Base-by-base conservation (phyloP, 495 filamentous ascomycete species). In the Penicillium coffeae region DNA sequence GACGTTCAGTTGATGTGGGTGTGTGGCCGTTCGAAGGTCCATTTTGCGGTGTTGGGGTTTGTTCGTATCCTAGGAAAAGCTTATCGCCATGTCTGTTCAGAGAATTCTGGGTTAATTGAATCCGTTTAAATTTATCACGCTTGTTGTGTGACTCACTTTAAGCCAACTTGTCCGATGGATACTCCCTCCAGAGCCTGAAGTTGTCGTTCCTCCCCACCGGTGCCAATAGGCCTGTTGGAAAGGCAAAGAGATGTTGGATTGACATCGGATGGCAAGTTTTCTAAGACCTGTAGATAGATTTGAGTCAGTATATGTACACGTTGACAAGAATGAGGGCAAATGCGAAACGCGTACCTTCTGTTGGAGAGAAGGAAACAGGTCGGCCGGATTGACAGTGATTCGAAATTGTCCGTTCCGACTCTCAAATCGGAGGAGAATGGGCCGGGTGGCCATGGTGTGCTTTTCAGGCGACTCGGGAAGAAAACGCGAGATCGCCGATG, bases 71-170 rank as follows among this genome's bases (percentile, higher is more conserved):
- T 49, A 97, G 62, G 65, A 85, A 99, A 21, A 99, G 78, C 53
- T 94, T 81, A 55, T 95, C 90, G 33, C 93, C 93, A 65, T 99
- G 88, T 42, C 90, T 96, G 16, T 3, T 36, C 4, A 15, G 18
- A 20, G 14, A 32, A 27, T 15, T 14, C 21, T 16, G 21, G 18
- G 1, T 21, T 13, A 21, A 34, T 20, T 22, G 8, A 40, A 20
- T 34, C 48, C 18, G 10, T 8, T 19, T 13, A n/a, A 8, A 3
- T 38, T 27, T 12, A 13, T 8, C 16, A 18, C 8, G 9, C 21
- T 8, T 21, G 13, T 37, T 43, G 36, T 20, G 19, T 2, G 12
- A 59, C 74, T 63, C 71, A 88, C 89, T 72, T 83, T 33, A 95
- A 67, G 34, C 85, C 86, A 46, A 90, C 82, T 59, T 81, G 76